phyloP scores from a whole-genome alignment of 441 rosid species.

The Codiaeum variegatum region DNA sequence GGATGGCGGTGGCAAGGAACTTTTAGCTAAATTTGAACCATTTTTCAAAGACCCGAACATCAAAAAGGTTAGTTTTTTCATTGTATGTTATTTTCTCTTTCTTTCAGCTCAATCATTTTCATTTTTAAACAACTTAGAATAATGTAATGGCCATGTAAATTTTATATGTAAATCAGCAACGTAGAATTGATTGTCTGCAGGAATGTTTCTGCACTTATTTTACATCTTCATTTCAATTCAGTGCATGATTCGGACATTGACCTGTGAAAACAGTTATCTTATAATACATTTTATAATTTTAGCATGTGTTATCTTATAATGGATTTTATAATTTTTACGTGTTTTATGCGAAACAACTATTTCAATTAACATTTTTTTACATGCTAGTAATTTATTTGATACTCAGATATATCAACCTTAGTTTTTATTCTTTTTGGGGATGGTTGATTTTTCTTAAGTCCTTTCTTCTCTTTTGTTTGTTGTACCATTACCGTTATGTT shows the following conservation, averaged over 20 bases:
- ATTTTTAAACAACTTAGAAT: constrained; percentile 15
- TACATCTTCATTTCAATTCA: not conserved
- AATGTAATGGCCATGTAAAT: constrained; percentile 19
- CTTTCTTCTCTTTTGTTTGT: not conserved
- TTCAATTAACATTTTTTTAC: not conserved
- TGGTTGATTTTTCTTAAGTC: not conserved
- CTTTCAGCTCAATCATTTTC: not conserved
- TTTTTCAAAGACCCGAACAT: constrained; percentile 71
- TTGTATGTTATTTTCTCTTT: constrained; percentile 2
- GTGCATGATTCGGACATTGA: not conserved
- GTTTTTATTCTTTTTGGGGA: not conserved
- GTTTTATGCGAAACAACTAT: not conserved
- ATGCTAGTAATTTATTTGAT: constrained; percentile 1
- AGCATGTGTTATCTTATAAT: not conserved
- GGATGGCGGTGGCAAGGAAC: constrained; percentile 67
- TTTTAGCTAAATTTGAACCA: constrained; percentile 65
- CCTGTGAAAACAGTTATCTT: not conserved
- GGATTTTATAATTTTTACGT: not conserved
- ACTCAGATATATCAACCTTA: not conserved
- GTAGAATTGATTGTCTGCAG: not conserved
- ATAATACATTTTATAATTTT: not conserved
- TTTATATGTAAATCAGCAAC: not conserved
- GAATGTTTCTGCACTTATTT: not conserved
- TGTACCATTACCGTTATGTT: not conserved
- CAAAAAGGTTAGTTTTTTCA: constrained; percentile 52